Evolutionary conservation across 306 rosid genomes (phyloP).

Genomic region (Vigna mungo): DNA sequence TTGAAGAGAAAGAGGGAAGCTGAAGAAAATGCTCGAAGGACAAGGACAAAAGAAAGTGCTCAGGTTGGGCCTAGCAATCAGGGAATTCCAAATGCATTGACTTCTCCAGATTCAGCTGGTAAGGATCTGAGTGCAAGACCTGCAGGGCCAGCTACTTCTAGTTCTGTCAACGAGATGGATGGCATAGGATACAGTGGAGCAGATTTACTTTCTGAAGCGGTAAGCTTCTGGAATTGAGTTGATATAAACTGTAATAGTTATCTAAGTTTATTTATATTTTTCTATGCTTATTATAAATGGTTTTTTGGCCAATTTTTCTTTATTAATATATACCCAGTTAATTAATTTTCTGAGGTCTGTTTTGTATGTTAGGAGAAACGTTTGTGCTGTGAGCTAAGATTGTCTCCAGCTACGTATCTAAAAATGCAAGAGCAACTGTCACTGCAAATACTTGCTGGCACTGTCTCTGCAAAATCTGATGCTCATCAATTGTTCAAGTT

Average conservation of each 20-base stretch:
- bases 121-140: conserved; percentile 73
- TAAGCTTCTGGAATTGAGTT: conserved; percentile 34
- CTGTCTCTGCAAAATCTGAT: conserved; percentile 66
- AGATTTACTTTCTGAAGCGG: conserved; percentile 86
- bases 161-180: conserved; percentile 68
- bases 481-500: conserved; percentile 83
- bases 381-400: conserved; percentile 67
- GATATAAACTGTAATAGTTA: too few species aligned
- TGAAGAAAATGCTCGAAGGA: conserved; percentile 67
- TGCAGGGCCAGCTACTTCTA: conserved; percentile 64
- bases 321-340: neutral
- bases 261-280: too few species aligned
- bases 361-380: conserved; percentile 68
- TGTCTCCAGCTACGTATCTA: conserved; percentile 70
- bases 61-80: conserved; percentile 73
- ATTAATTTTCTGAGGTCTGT: conserved; percentile 26
- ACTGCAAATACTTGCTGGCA: conserved; percentile 67
- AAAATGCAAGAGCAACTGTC: conserved; percentile 81
- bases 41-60: conserved; percentile 63
- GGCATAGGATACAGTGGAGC: conserved; percentile 68
- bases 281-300: too few species aligned
- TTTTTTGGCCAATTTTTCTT: neutral
- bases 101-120: conserved; percentile 62
- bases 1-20: conserved; percentile 73
- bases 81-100: conserved; percentile 66